Base-by-base conservation (phyloP, 2,329 filamentous ascomycete genomes). In the Colletotrichum destructivum region DNA sequence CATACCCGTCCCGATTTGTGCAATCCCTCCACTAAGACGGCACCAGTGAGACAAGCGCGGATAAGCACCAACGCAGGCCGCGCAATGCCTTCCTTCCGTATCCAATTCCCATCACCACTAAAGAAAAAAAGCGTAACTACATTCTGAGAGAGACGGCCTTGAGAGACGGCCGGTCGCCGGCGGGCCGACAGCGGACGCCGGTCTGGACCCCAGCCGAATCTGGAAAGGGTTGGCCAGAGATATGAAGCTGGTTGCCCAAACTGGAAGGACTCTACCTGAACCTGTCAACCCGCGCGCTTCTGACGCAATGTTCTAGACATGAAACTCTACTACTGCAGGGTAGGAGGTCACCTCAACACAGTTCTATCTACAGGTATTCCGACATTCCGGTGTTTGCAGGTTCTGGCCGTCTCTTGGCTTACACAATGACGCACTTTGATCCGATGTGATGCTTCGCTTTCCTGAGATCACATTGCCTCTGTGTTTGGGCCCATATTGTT, bases 241-340 rank as follows among this genome's bases (percentile, higher is more conserved):
- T 49, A 49, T 46, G 57, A 69, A 52, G 54, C 46, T 60, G 46
- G 12, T 57, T 59, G 38, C 65, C 59, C 31, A 26, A 69, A 59
- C 5, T 54, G 65, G 52, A 44, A 40, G 46, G 38, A 42, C 54
- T 69, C 46, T 46, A 54, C 46, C 18, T 60, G 59, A 44, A 49
- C 54, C 57, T 46, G 57, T 26, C 60, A 59, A 66, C 46, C 69
- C 69, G 69, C 69, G 54, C 69, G 69, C 59, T 51, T 35, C 38
- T 51, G 52, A 69, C 69, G 69, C 69, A 57, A 69, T 60, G 55
- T 71, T 31, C 67, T 49, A 42, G 63, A 71, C 52, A 42, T 71
- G 65, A 71, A 71, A 71, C 69, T 44, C 40, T 64, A 46, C 55
- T 63, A 63, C 69, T 71, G 69, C 64, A 57, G 16, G 57, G 44